phyloP scores from a whole-genome alignment of 2,329 filamentous ascomycete genomes.

The Xylariaceae sp. region DNA sequence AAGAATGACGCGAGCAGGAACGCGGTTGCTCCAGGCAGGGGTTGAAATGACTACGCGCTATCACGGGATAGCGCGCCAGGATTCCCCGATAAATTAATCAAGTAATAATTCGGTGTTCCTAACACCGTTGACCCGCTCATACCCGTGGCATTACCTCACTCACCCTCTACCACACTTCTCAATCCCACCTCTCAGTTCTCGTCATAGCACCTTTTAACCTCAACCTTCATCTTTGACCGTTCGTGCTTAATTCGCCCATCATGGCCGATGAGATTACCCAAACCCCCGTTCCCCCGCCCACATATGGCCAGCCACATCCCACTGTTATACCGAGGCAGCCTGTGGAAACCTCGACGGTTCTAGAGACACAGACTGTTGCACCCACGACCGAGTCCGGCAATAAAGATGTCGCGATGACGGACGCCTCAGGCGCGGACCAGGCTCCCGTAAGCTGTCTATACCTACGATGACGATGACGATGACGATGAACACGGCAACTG shows the following conservation, averaged over 20 bases:
- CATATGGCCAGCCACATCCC: conserved; percentile 35
- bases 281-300: conserved; percentile 39
- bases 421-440: conserved; percentile 49
- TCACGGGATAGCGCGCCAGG: conserved; percentile 34
- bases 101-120: no score
- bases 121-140: conserved; percentile 1
- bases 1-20: conserved; percentile 17
- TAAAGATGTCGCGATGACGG: conserved; percentile 53
- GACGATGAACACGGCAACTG: no score
- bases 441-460: conserved; percentile 44
- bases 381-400: conserved; percentile 24
- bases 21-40: conserved; percentile 21
- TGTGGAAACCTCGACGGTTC: conserved; percentile 7
- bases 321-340: conserved; percentile 11
- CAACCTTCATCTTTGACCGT: neutral
- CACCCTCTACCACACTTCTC: neutral
- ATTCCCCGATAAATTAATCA: neutral
- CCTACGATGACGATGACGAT: neutral
- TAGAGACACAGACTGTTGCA: conserved; percentile 25
- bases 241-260: neutral
- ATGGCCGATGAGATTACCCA: conserved; percentile 38
- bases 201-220: no score
- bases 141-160: neutral
- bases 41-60: conserved; percentile 30
- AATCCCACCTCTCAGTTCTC: neutral